phyloP scores from a whole-genome alignment of 1,284 basidiomycete genomes.

The Cryptococcus hybrid region DNA sequence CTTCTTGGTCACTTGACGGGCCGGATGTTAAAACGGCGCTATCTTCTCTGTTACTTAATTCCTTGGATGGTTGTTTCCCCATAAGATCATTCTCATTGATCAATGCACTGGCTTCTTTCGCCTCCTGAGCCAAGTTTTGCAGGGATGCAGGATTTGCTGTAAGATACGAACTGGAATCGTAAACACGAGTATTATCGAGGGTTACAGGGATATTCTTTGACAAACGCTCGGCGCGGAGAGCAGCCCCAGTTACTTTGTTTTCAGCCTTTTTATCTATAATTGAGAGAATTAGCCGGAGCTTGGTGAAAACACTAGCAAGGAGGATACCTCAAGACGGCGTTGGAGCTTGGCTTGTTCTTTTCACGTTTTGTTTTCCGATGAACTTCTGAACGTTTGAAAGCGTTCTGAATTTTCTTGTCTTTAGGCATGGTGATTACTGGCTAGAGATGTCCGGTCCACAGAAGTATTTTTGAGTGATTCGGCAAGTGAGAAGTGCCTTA shows the following conservation, averaged over 20 bases:
- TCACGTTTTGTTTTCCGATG: conserved; percentile 71
- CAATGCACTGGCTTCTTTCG: conserved; percentile 33
- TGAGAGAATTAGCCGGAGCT: not conserved
- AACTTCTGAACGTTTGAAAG: conserved; percentile 75
- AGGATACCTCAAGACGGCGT: conserved; percentile 66
- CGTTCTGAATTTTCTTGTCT: conserved; percentile 67
- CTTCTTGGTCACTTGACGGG: conserved; percentile 8
- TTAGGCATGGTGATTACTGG: conserved; percentile 30
- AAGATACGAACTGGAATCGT: conserved; percentile 73
- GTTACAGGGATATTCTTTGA: conserved; percentile 84
- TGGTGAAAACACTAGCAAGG: not conserved
- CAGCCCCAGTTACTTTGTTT: conserved; percentile 34
- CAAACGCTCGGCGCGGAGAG: conserved; percentile 65
- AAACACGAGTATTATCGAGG: conserved; percentile 89
- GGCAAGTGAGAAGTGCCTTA: not conserved
- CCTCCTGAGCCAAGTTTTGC: conserved; percentile 35
- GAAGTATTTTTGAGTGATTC: not conserved
- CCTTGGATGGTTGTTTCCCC: conserved; percentile 23
- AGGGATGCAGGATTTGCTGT: conserved; percentile 62
- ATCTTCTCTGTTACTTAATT: conserved; percentile 4
- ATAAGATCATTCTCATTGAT: conserved; percentile 25
- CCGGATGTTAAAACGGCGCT: not conserved
- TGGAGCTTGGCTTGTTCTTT: conserved; percentile 76
- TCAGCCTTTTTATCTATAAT: conserved; percentile 38
- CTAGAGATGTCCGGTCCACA: not conserved